Base-by-base conservation (phyloP, 2,329 filamentous ascomycete genomes). In the Colletotrichum horii region DNA sequence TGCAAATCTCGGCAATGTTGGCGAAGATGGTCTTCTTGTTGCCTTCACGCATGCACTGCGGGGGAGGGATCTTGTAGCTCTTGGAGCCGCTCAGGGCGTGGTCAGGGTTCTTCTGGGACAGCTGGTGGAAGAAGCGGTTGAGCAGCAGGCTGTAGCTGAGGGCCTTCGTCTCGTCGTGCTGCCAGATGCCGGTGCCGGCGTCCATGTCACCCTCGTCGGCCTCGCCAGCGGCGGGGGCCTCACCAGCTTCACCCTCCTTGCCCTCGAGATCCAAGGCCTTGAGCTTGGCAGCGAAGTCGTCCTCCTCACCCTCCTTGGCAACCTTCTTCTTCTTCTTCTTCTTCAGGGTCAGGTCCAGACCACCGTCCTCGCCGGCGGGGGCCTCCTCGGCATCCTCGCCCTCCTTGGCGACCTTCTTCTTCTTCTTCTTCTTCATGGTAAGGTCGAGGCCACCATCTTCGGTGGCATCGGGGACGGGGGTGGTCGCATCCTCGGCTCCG, bases 1-100 rank as follows among this genome's bases (percentile, higher is more conserved):
- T 98, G 91, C 96, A 98, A 83, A 99, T 98, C 85, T 99, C 97
- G 84, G 95, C 93, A 83, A 99, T 97, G 89, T 99, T 99, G 89
- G 96, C 97, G 83, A 99, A 99, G 83, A 99, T 98, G 78, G 97
- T 99, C 93, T 98, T 98, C 92, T 98, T 97, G 93, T 99, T 99
- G 85, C 97, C 97, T 96, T 99, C 97, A 88, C 97, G 96, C 83
- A 98, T 93, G 88, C 97, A 98, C 89, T 99, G 97, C 66, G 97
- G 97, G 69, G 97, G 97, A 68, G 97, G 97, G 80, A 99, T 99
- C 93, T 98, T 98, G 93, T 98, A 99, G 87, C 94, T 97, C 91
- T 96, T 97, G 82, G 93, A 93, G 79, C 95, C 95, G 84, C 93
- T 95, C 78, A 95, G 94, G 78, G 96, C 94, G 82, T 98, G 94